Conservation (phyloP, 2,329 filamentous ascomycete genomes). For the Monilinia fructicola region DNA sequence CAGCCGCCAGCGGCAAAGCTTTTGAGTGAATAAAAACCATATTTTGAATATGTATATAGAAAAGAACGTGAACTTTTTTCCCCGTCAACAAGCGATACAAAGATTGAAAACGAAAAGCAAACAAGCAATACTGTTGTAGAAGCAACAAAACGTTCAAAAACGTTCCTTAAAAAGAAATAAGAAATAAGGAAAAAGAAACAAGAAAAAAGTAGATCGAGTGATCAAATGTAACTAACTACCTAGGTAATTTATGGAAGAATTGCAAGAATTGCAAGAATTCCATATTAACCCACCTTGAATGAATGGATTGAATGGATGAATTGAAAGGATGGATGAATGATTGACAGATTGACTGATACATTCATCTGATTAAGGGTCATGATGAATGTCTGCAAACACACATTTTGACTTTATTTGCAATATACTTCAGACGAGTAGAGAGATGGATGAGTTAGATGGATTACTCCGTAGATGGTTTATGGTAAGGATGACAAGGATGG, state of each 20-base stretch:
- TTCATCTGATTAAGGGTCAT: slow-evolving; percentile 1
- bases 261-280: neutral
- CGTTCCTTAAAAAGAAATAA: no score
- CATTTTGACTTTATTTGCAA: slow-evolving; percentile 1
- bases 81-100: no score
- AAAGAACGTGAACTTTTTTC: neutral
- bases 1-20: slow-evolving; percentile 4
- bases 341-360: no score
- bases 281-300: neutral
- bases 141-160: no score
- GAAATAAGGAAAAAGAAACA: no score
- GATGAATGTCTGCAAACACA: neutral
- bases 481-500: neutral
- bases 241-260: neutral
- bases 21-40: neutral
- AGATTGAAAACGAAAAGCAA: neutral
- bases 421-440: slow-evolving; percentile 3
- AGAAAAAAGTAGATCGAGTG: no score
- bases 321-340: no score
- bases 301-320: no score
- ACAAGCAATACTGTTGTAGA: neutral
- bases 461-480: no score
- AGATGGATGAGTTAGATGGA: no score
- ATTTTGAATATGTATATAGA: neutral
- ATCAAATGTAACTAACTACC: no score